These are phyloP conservation scores for Leishmania martiniquensis DNA, from an alignment of 208 protist genomes.

Conservation along the genomic window DNA sequence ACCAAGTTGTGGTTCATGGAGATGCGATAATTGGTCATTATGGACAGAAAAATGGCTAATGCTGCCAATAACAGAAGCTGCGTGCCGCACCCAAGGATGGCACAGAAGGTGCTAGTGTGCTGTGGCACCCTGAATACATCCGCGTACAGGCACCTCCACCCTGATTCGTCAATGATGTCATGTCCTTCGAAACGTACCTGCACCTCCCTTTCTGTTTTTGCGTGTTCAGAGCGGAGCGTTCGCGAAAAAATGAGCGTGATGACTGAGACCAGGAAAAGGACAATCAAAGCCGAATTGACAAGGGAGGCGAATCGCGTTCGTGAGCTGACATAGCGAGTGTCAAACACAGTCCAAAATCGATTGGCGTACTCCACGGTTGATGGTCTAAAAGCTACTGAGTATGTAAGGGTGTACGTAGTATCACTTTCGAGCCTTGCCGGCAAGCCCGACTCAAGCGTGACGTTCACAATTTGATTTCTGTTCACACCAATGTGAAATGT, in stretches of 20 bases:
- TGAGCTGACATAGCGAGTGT: conserved; percentile 83
- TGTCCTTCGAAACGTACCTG: conserved; percentile 45
- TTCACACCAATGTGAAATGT: conserved; percentile 80
- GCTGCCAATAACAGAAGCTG: conserved; percentile 41
- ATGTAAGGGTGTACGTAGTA: conserved; percentile 83
- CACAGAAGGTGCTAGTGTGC: conserved; percentile 71
- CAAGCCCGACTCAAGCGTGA: conserved; percentile 54
- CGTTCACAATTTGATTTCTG: conserved; percentile 62
- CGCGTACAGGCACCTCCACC: conserved; percentile 96
- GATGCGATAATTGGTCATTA: conserved; percentile 20
- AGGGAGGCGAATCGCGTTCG: conserved; percentile 93
- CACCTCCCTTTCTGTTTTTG: conserved; percentile 71
- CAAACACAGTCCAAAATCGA: conserved; percentile 94
- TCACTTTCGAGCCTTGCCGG: conserved; percentile 19
- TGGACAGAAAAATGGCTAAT: conserved; percentile 32
- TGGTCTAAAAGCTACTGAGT: conserved; percentile 71
- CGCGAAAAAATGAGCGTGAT: conserved; percentile 92
- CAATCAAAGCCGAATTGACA: conserved; percentile 93
- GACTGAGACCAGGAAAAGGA: conserved; percentile 91
- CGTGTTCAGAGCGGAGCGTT: conserved; percentile 83
- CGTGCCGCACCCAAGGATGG: conserved; percentile 73
- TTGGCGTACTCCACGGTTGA: conserved; percentile 77
- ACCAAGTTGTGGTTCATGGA: conserved; percentile 24
- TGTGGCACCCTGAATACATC: conserved; percentile 95
- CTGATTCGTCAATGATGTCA: conserved; percentile 88